phyloP scores from a whole-genome alignment of 2,329 filamentous ascomycete genomes.

The Colletotrichum caudatum region DNA sequence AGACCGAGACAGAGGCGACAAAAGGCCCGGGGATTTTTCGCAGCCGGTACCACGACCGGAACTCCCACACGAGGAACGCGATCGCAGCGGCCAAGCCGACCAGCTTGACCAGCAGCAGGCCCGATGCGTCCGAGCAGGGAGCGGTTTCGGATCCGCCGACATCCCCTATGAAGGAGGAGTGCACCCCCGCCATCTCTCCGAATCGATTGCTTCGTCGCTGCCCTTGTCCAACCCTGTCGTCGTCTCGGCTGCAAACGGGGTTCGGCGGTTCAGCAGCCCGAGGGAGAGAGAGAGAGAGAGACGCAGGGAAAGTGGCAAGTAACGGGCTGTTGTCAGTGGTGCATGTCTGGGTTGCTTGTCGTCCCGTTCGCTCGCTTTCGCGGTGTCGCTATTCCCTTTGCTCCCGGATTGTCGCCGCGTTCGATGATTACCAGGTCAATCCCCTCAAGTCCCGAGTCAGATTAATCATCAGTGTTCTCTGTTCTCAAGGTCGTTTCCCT shows the following conservation, averaged over 20 bases:
- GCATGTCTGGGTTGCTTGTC: constrained; percentile 6
- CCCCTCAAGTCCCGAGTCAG: neutral
- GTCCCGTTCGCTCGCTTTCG: neutral
- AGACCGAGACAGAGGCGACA: constrained; percentile 44
- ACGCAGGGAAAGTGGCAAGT: neutral
- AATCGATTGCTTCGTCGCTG: neutral
- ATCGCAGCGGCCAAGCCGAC: neutral
- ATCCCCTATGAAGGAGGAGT: neutral
- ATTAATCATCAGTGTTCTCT: no score
- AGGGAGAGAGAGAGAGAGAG: neutral
- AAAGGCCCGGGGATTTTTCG: constrained; percentile 49
- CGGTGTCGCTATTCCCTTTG: neutral
- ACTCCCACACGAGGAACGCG: constrained; percentile 31
- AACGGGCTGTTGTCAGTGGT: neutral
- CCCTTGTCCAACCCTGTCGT: neutral
- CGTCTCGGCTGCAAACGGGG: no score
- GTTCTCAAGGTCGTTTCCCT: neutral
- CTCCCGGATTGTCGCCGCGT: neutral
- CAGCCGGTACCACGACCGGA: constrained; percentile 47
- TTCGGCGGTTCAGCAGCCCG: constrained; percentile 5
- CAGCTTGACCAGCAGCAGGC: constrained; percentile 7
- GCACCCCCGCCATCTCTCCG: constrained; percentile 4
- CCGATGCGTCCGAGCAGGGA: neutral
- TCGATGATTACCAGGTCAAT: neutral
- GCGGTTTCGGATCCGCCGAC: neutral